Percentiles rank a stretch among this genome's conserved stretches.
Conservation (phyloP, 2,329 filamentous ascomycete genomes). For the Arthrocladium fulminans region DNA sequence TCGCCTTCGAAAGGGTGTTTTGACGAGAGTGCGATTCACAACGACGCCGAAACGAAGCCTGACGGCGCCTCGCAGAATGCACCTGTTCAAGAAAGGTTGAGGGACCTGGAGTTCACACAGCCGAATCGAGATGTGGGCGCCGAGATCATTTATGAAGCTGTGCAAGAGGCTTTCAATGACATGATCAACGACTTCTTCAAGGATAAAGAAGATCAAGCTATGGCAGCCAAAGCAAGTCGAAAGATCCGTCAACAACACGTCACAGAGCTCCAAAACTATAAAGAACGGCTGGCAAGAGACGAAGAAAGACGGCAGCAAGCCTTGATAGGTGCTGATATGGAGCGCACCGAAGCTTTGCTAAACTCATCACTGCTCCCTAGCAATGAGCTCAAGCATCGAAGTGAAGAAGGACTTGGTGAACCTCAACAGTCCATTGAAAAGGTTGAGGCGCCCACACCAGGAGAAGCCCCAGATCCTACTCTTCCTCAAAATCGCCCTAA, state of each 20-base stretch:
- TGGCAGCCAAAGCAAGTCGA: conserved; percentile 57
- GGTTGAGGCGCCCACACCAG: not conserved
- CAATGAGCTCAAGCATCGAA: conserved; percentile 15
- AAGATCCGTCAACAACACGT: conserved; percentile 49
- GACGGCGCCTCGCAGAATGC: conserved; percentile 65
- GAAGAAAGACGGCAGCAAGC: conserved; percentile 25
- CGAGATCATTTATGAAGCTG: conserved; percentile 83
- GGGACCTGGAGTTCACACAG: conserved; percentile 67
- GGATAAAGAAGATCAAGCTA: conserved; percentile 64
- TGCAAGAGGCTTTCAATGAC: conserved; percentile 88
- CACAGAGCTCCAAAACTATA: conserved; percentile 32
- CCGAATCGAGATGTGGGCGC: conserved; percentile 75
- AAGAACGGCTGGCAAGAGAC: conserved; percentile 23
- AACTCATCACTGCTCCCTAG: conserved; percentile 25
- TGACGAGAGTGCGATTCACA: conserved; percentile 55
- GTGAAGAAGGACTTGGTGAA: not conserved
- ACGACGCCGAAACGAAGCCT: conserved; percentile 61
- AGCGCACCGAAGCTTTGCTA: conserved; percentile 20
- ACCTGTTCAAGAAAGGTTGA: conserved; percentile 60
- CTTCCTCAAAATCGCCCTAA: conserved; percentile 40
- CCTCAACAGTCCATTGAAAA: not conserved
- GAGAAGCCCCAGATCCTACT: conserved; percentile 31
- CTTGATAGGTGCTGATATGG: conserved; percentile 22
- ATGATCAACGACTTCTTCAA: conserved; percentile 80
- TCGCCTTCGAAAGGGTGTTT: conserved; percentile 75